Base-by-base conservation (phyloP, 2,329 filamentous ascomycete genomes). In the Trichoderma arundinaceum region DNA sequence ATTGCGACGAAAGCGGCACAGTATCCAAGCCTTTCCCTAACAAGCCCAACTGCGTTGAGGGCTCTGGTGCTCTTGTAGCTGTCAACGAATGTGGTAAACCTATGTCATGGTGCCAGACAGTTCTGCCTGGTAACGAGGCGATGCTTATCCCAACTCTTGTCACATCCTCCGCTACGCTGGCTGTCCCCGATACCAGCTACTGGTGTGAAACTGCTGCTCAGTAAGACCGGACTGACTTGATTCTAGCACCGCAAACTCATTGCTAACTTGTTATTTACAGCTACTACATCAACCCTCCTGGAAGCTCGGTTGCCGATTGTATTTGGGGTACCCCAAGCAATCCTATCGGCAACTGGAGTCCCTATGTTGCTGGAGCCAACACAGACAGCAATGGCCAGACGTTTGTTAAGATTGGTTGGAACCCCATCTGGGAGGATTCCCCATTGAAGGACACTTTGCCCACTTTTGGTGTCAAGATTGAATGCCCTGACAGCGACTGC, bases 91-190 rank as follows among this genome's bases (percentile, higher is more conserved):
- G 84, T 68, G 83, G 85, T 51, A 79, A 81, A 41, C 73, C 83
- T 13, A 84, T 92, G 63, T 86, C 91, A 2, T 92, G 91, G 78
- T 94, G 91, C 77, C 91, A 94, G 78, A 94, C 91, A 4, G 89
- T 92, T 13, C 78, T 93, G 67, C 91, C 91, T 17, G 91, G 91
- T 57, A 90, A 92, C 72, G 91, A 94, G 79, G 89, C 89, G 67
- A 94, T 94, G 90, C 81, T 93, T 70, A 93, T 93, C 72, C 90
- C 90, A 15, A 94, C 90, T n/a, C 77, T 88, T 68, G 88, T 93
- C 53, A 73, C 81, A 22, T 78, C 81, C 68, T 76, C 75, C 9
- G 80, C 82, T n/a, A 84, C 83, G 35, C 80, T 94, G 63, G 90
- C 91, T 57, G 90, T 94, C 41, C 91, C 91, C 8, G 88, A 83